These are phyloP conservation scores for Candida tammaniensis DNA, from an alignment of 805 yeast genomes.

Conservation along the genomic window DNA sequence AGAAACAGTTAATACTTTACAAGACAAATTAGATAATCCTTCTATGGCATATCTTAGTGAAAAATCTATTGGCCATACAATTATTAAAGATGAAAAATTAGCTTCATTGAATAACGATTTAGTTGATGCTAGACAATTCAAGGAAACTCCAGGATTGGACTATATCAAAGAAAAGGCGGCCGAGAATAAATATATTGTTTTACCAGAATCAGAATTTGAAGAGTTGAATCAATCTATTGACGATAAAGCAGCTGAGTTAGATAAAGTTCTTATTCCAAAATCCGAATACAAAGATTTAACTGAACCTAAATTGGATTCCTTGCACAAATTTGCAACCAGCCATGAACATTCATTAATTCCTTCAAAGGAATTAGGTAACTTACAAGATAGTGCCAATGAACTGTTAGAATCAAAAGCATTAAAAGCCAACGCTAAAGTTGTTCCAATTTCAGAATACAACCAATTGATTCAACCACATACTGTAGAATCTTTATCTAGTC, in stretches of 20 bases:
- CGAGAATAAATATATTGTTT: background rate
- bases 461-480: constrained; percentile 8
- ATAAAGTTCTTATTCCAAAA: background rate
- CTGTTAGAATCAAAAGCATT: too few species aligned
- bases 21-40: constrained; percentile 1
- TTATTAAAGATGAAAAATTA: constrained; percentile 1
- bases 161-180: constrained; percentile 24
- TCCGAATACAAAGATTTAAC: constrained; percentile 12
- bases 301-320: constrained; percentile 7
- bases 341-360: too few species aligned
- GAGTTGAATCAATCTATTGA: constrained; percentile 7
- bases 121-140: background rate
- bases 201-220: constrained; percentile 1
- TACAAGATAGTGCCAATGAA: too few species aligned
- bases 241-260: constrained; percentile 7
- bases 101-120: background rate
- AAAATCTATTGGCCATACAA: constrained; percentile 3
- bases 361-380: too few species aligned
- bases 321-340: too few species aligned
- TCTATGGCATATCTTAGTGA: constrained; percentile 2
- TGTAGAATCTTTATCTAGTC: constrained; percentile 13
- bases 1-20: background rate
- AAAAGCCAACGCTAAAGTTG: background rate
- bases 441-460: constrained; percentile 6
- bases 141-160: constrained; percentile 23